A percentile compares a stretch with the other conserved stretches of the same genome.
Conservation (phyloP, 2,329 filamentous ascomycete species). For the Boeremia exigua region DNA sequence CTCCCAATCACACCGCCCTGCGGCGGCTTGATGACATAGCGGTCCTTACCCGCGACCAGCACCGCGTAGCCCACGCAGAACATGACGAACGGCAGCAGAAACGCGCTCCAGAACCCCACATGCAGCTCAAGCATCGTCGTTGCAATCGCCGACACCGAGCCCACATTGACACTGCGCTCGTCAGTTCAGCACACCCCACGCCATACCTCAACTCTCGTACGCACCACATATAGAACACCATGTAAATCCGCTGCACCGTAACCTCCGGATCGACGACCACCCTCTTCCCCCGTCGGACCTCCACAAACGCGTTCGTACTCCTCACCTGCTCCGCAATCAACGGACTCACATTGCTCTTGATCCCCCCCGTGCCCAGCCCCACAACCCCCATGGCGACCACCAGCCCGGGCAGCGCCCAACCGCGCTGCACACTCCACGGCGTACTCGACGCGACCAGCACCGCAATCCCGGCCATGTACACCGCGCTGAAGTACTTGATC, state of each 20-base stretch:
- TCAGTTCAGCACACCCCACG: neutral
- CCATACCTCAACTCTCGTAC: neutral
- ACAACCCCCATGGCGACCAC: slow-evolving; percentile 70
- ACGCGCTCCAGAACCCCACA: slow-evolving; percentile 74
- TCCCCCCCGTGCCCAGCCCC: slow-evolving; percentile 78
- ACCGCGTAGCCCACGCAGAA: slow-evolving; percentile 69
- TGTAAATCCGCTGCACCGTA: slow-evolving; percentile 56
- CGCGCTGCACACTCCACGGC: slow-evolving; percentile 66
- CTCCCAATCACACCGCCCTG: slow-evolving; percentile 46
- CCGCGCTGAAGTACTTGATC: slow-evolving; percentile 68
- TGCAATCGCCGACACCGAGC: slow-evolving; percentile 70
- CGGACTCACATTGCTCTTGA: slow-evolving; percentile 76
- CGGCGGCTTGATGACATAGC: slow-evolving; percentile 47
- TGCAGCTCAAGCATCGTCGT: slow-evolving; percentile 74
- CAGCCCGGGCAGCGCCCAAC: slow-evolving; percentile 68
- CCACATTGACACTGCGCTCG: slow-evolving; percentile 66
- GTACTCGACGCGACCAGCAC: slow-evolving; percentile 71
- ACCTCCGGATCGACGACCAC: slow-evolving; percentile 55
- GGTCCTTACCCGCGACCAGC: slow-evolving; percentile 43
- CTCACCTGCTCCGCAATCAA: slow-evolving; percentile 58
- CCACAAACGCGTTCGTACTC: slow-evolving; percentile 50
- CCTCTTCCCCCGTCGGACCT: slow-evolving; percentile 47
- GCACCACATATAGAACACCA: slow-evolving; percentile 70
- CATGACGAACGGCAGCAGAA: slow-evolving; percentile 67
- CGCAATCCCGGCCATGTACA: slow-evolving; percentile 70